phyloP scores from a whole-genome alignment of 2,329 filamentous ascomycete species.

The Colletotrichum agaves region DNA sequence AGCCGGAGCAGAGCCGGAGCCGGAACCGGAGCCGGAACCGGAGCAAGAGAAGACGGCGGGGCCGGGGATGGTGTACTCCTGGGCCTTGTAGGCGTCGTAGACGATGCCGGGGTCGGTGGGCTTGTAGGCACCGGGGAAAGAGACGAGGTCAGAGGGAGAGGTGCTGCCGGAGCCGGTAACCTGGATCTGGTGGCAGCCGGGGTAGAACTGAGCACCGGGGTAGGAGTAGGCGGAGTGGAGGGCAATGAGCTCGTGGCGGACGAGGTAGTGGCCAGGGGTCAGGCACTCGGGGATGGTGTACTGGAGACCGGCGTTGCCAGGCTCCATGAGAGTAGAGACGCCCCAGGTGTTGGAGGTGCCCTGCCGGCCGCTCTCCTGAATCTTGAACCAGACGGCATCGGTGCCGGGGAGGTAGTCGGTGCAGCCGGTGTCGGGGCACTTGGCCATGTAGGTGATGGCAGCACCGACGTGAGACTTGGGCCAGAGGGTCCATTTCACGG shows the following conservation, averaged over 20 bases:
- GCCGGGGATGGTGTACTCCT: conserved; percentile 58
- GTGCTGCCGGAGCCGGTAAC: conserved; percentile 57
- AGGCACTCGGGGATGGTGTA: conserved; percentile 63
- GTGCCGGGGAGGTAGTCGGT: conserved; percentile 59
- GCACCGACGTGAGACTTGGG: conserved; percentile 63
- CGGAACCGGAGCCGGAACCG: conserved; percentile 28
- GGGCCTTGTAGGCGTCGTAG: conserved; percentile 58
- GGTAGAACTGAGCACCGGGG: conserved; percentile 63
- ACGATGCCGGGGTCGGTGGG: conserved; percentile 57
- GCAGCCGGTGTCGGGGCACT: conserved; percentile 64
- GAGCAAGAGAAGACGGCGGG: conserved; percentile 60
- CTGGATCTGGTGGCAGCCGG: conserved; percentile 63
- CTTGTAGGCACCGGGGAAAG: conserved; percentile 61
- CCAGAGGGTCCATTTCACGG: conserved; percentile 65
- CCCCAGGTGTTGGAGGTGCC: conserved; percentile 63
- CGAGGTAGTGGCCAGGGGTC: conserved; percentile 60
- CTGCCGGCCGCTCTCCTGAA: conserved; percentile 59
- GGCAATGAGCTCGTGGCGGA: conserved; percentile 64
- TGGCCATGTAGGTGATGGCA: conserved; percentile 69
- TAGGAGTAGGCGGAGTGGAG: conserved; percentile 57
- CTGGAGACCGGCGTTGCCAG: conserved; percentile 51
- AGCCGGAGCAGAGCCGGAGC: conserved; percentile 10
- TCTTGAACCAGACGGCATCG: conserved; percentile 64
- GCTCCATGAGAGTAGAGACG: conserved; percentile 55
- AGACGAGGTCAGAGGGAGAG: conserved; percentile 51